Percentiles rank a stretch among this genome's conserved stretches.
These are phyloP conservation scores for Pleurostoma richardsiae DNA, from an alignment of 2,329 filamentous ascomycete species.

Conservation along the genomic window DNA sequence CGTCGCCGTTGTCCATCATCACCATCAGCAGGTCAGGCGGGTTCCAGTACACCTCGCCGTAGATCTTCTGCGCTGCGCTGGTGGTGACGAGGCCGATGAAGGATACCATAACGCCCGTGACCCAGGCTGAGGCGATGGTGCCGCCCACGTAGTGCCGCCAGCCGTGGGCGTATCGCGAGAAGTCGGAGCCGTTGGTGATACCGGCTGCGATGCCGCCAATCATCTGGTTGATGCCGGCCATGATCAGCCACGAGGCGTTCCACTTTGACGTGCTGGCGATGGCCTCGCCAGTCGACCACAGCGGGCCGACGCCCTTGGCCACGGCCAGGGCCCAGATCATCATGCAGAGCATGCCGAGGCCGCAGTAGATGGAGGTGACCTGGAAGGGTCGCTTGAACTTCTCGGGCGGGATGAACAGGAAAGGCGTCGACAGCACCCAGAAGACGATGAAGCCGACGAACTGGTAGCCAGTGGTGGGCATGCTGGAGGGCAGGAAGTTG, in stretches of 20 bases:
- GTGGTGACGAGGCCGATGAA: constrained; percentile 36
- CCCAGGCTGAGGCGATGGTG: constrained; percentile 29
- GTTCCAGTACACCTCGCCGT: constrained; percentile 41
- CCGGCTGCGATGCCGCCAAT: constrained; percentile 33
- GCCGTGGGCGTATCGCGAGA: constrained; percentile 32
- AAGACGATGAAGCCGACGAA: constrained; percentile 47
- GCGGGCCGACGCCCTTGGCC: constrained; percentile 36
- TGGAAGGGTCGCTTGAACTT: constrained; percentile 42
- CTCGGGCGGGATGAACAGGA: constrained; percentile 43
- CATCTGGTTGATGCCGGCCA: constrained; percentile 36
- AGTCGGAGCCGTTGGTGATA: constrained; percentile 36
- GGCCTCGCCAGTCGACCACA: constrained; percentile 30
- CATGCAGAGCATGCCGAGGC: constrained; percentile 40
- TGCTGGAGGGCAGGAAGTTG: constrained; percentile 34
- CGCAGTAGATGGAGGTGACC: constrained; percentile 35
- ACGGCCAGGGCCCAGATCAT: constrained; percentile 40
- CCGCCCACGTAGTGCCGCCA: constrained; percentile 30
- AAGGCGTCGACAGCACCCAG: constrained; percentile 41
- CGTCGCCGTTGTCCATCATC: constrained; percentile 37
- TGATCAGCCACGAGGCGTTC: constrained; percentile 36
- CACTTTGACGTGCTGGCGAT: constrained; percentile 25
- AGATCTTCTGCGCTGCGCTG: constrained; percentile 35
- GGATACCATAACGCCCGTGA: constrained; percentile 32
- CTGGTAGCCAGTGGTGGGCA: constrained; percentile 32
- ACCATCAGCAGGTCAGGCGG: constrained; percentile 36